A percentile compares a stretch with the other conserved stretches of the same genome.
Conservation (phyloP, 305 asterid genomes). For the Fraxinus angustifolia region DNA sequence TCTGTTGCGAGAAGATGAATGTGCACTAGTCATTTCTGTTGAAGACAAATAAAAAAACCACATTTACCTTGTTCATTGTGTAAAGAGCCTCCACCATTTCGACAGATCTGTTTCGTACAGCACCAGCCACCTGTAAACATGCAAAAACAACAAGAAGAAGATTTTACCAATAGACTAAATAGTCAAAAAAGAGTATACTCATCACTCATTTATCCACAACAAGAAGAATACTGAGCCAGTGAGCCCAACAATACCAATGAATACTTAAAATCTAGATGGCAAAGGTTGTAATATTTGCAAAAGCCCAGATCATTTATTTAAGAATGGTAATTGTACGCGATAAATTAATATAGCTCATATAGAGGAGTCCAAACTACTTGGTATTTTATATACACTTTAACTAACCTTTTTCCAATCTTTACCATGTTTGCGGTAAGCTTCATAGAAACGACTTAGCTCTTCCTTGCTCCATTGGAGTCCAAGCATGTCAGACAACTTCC, state of each 20-base stretch:
- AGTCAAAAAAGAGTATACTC: conserved; percentile 10
- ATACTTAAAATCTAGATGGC: conserved; percentile 13
- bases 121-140: conserved; percentile 63
- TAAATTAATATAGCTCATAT: neutral
- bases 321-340: conserved; percentile 16
- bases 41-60: conserved; percentile 16
- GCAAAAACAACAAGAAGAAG: conserved; percentile 20
- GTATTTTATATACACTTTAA: conserved; percentile 14
- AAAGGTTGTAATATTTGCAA: conserved; percentile 9
- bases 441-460: conserved; percentile 78
- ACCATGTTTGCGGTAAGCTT: conserved; percentile 72
- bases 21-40: neutral
- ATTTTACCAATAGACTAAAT: conserved; percentile 21
- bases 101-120: conserved; percentile 58
- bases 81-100: conserved; percentile 92
- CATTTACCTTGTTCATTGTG: conserved; percentile 71
- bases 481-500: conserved; percentile 77
- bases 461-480: conserved; percentile 86
- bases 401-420: conserved; percentile 95
- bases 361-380: neutral
- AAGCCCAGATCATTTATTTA: neutral
- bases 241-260: conserved; percentile 8
- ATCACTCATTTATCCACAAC: conserved; percentile 17
- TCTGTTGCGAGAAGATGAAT: conserved; percentile 12
- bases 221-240: conserved; percentile 15